Conservation (phyloP, 805 yeast species). For the Kuraishia piskuri region DNA sequence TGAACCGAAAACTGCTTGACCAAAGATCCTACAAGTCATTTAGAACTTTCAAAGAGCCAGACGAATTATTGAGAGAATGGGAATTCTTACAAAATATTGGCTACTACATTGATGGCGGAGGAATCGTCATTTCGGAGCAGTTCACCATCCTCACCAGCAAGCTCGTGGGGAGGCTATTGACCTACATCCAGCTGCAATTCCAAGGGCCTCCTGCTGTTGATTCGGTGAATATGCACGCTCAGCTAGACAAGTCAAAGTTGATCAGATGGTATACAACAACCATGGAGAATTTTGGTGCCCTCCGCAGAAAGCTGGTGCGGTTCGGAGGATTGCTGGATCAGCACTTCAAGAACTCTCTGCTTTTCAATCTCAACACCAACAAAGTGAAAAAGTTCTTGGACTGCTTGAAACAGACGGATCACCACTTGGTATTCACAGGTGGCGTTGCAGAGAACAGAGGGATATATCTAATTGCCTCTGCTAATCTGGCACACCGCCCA, state of each 20-base stretch:
- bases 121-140: slow-evolving; percentile 72
- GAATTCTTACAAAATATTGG: slow-evolving; percentile 70
- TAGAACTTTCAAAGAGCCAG: slow-evolving; percentile 86
- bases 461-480: slow-evolving; percentile 71
- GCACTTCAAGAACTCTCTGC: slow-evolving; percentile 66
- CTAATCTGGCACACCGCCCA: slow-evolving; percentile 34
- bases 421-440: slow-evolving; percentile 63
- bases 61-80: slow-evolving; percentile 81
- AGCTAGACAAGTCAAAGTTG: slow-evolving; percentile 28
- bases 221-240: slow-evolving; percentile 13
- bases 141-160: slow-evolving; percentile 59
- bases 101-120: slow-evolving; percentile 69
- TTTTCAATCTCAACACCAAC: slow-evolving; percentile 45
- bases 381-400: slow-evolving; percentile 44
- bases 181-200: slow-evolving; percentile 66
- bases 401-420: slow-evolving; percentile 54
- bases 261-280: slow-evolving; percentile 62
- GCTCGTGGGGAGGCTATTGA: slow-evolving; percentile 57
- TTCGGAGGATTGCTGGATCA: slow-evolving; percentile 61
- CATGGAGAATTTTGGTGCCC: slow-evolving; percentile 62
- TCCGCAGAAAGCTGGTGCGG: slow-evolving; percentile 76
- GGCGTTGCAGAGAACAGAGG: slow-evolving; percentile 68
- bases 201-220: slow-evolving; percentile 42
- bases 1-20: slow-evolving; percentile 73
- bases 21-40: slow-evolving; percentile 54